Evolutionary conservation across 768 basidiomycete genomes (phyloP), one percentile per base, ranked within the genome.

Genomic region (Pleurotus djamor): DNA sequence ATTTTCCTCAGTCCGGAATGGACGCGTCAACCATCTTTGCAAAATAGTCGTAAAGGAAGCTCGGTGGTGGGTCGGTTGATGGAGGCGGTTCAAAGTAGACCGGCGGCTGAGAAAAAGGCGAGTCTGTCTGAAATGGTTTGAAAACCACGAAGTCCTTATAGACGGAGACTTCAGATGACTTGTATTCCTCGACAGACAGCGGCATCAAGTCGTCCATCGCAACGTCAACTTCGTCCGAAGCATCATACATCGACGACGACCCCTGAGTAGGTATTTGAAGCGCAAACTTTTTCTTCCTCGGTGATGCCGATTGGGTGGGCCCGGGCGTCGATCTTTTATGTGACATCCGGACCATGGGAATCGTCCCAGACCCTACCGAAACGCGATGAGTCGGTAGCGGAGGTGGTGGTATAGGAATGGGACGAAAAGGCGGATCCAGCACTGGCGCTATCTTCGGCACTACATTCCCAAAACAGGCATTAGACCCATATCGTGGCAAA

Each of bases 231-330:
- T 32, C 38, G 16, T 56, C 54, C 14, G 9, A 21, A 32, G 3
- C 12, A 9, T 16, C 38, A 41, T 9, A 1, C n/a, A n/a, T 28
- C 21, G 41, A 32, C 12, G 28, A 9, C 10, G 54, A 43, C 17
- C 16, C 54, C 54, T 56, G 54, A 10, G 54, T 21, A 17, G 54
- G 37, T 43, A 56, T 56, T 32, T 56, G 54, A 17, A 14, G 54
- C 7, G 41, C 54, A 41, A 45, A 10, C 16, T n/a, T 28, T 9
- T 32, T 28, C 37, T 56, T 56, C 16, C 32, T 56, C 16, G 54
- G 28, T 34, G 54, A 44, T 12, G 54, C 10, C 8, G 36, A 16
- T 14, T 13, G 8, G 16, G 52, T n/a, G 41, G 54, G 54, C 38
- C 14, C 17, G 13, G 52, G n/a, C 4, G 10, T 32, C 44, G 14